Conservation (phyloP, 2,329 filamentous ascomycete genomes). For the Colletotrichum phormii region DNA sequence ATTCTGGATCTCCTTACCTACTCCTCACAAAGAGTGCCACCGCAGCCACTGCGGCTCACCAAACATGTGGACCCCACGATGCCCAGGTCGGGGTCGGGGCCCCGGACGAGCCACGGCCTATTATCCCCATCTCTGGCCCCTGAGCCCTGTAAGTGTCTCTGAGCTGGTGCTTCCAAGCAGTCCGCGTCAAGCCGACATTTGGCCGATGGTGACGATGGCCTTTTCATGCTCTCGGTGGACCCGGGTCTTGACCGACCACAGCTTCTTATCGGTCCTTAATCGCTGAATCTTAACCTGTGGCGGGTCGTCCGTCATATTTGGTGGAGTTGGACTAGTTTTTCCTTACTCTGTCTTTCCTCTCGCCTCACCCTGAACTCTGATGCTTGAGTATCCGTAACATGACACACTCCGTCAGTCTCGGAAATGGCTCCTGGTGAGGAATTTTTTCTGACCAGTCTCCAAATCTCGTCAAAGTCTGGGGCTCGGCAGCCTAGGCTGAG, state of each 20-base stretch:
- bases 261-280: conserved; percentile 37
- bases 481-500: background rate
- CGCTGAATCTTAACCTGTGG: conserved; percentile 32
- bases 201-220: conserved; percentile 31
- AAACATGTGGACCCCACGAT: background rate
- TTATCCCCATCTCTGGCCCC: background rate
- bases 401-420: conserved; percentile 19
- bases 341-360: background rate
- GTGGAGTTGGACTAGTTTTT: conserved; percentile 33
- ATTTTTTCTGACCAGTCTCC: background rate
- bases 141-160: background rate
- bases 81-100: conserved; percentile 6
- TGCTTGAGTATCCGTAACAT: conserved; percentile 5
- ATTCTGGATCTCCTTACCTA: background rate
- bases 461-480: conserved; percentile 17
- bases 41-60: background rate
- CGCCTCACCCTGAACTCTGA: conserved; percentile 2
- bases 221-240: conserved; percentile 36
- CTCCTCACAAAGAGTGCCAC: background rate
- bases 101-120: conserved; percentile 11
- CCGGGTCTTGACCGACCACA: conserved; percentile 32
- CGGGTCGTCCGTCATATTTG: conserved; percentile 17
- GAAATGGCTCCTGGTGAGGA: conserved; percentile 15
- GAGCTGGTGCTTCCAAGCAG: conserved; percentile 4
- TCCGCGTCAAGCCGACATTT: conserved; percentile 37